Evolutionary conservation across 2,329 filamentous ascomycete genomes (phyloP), one percentile per base, ranked within the genome.

Genomic region (Exophiala lecanii-corni): DNA sequence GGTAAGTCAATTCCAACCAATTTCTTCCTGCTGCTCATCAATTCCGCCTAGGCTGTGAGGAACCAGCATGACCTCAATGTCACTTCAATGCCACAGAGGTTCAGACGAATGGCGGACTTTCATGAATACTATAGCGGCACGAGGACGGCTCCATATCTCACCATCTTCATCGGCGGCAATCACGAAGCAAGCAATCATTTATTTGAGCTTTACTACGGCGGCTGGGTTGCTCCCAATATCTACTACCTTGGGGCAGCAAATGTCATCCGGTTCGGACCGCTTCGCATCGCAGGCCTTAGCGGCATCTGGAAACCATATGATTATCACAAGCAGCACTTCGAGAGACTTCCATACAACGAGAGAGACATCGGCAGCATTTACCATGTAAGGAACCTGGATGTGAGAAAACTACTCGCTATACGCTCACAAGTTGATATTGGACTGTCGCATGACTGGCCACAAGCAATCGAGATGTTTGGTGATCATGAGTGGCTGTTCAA

Each of bases 161-260:
- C 92, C 12, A 71, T 97, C 33, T 97, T 97, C 66, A 82, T 95
- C 38, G 89, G 83, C 32, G 92, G 92, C 2, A 98, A 98, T 61
- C 92, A 98, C 59, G 92, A 98, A 68, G 91, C 92, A 1, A 86
- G 86, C 58, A 89, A 86, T 38, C 81, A 97, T 64, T 71, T 95
- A 4, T 92, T 82, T 72, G 92, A 98, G 66, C 76, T 98, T 0
- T 94, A 87, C 69, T 94, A 97, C 61, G 92, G 92, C 39, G 92
- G 92, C 38, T 98, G 92, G 92, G 92, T 88, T 4, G 91, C 91
- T 5, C 89, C 88, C 6, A 94, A 92, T 55, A 97, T 98, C 51
- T 98, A 96, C 72, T 98, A 96, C 67, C 76, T 97, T 63, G 92
- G 92, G 36, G 87, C 89, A 23, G 88, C 92, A 47, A 96, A 94